Percentiles rank a stretch among this genome's conserved stretches.
Conservation (phyloP, 495 filamentous ascomycete genomes). For the Podospora australis region DNA sequence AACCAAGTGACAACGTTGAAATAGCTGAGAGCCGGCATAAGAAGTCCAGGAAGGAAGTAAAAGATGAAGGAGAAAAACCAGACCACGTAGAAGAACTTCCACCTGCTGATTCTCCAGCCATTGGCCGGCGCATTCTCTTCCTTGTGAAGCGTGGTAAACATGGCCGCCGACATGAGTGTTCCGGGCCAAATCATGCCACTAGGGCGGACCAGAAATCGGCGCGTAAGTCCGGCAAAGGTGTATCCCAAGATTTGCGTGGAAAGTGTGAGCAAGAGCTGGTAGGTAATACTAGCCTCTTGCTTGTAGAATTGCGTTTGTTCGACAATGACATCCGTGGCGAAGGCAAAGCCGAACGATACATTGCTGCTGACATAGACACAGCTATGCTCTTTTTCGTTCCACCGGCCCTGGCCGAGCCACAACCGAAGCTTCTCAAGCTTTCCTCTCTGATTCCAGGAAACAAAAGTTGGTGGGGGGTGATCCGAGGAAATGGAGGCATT, state of each 20-base stretch:
- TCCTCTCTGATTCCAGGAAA: slow-evolving; percentile 21
- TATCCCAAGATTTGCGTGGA: slow-evolving; percentile 84
- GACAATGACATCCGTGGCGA: slow-evolving; percentile 78
- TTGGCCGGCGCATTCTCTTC: slow-evolving; percentile 72
- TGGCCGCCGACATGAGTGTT: slow-evolving; percentile 78
- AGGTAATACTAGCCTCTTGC: slow-evolving; percentile 64
- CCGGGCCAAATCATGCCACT: slow-evolving; percentile 91
- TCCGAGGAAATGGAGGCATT: slow-evolving; percentile 11
- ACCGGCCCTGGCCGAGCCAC: slow-evolving; percentile 72
- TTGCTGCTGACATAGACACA: slow-evolving; percentile 87
- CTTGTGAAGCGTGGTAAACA: slow-evolving; percentile 81
- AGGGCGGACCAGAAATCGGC: slow-evolving; percentile 74
- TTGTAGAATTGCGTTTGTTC: slow-evolving; percentile 85
- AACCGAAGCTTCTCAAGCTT: slow-evolving; percentile 45
- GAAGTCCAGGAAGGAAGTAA: slow-evolving; percentile 80
- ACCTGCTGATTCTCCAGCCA: slow-evolving; percentile 75
- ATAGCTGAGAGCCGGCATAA: slow-evolving; percentile 81
- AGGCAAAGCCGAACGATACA: slow-evolving; percentile 85
- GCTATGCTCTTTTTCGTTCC: slow-evolving; percentile 83
- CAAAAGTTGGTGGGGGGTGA: slow-evolving; percentile 3
- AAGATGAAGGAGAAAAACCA: slow-evolving; percentile 61
- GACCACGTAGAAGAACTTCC: slow-evolving; percentile 74
- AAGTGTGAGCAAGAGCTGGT: slow-evolving; percentile 72
- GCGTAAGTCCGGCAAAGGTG: slow-evolving; percentile 70
- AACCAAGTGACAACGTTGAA: slow-evolving; percentile 93